A percentile compares a stretch with the other conserved stretches of the same genome.
phyloP scores from a whole-genome alignment of 495 filamentous ascomycete species.

The Penicillium herquei region DNA sequence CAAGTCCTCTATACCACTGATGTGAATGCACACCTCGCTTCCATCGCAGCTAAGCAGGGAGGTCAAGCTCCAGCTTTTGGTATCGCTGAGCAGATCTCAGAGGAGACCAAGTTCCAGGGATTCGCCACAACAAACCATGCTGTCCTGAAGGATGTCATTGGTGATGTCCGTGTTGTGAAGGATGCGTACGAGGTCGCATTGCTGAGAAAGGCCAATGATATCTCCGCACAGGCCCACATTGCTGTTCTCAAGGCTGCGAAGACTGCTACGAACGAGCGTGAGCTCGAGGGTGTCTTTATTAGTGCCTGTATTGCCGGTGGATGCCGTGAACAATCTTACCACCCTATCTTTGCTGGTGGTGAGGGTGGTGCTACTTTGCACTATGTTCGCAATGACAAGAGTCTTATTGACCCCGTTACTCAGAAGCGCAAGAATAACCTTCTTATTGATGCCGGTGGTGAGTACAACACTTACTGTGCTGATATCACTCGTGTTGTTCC shows the following conservation, averaged over 20 bases:
- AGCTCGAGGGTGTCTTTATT: constrained; percentile 78
- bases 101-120: constrained; percentile 59
- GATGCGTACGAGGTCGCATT: constrained; percentile 82
- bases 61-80: constrained; percentile 60
- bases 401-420: constrained; percentile 42
- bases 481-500: constrained; percentile 93
- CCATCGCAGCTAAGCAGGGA: constrained; percentile 39
- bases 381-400: constrained; percentile 75
- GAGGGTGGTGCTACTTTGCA: constrained; percentile 80
- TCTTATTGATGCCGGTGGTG: constrained; percentile 80
- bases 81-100: constrained; percentile 69
- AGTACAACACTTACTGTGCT: constrained; percentile 76
- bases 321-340: constrained; percentile 77
- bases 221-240: constrained; percentile 74
- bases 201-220: constrained; percentile 76
- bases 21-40: constrained; percentile 61
- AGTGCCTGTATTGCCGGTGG: constrained; percentile 72
- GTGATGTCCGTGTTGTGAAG: constrained; percentile 75
- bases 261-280: constrained; percentile 70
- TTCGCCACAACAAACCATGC: constrained; percentile 61
- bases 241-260: constrained; percentile 65
- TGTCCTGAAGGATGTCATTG: constrained; percentile 71
- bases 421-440: constrained; percentile 65
- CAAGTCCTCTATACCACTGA: constrained; percentile 66
- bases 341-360: constrained; percentile 77